Conservation (phyloP, 495 filamentous ascomycete genomes). For the Xylaria scruposa region DNA sequence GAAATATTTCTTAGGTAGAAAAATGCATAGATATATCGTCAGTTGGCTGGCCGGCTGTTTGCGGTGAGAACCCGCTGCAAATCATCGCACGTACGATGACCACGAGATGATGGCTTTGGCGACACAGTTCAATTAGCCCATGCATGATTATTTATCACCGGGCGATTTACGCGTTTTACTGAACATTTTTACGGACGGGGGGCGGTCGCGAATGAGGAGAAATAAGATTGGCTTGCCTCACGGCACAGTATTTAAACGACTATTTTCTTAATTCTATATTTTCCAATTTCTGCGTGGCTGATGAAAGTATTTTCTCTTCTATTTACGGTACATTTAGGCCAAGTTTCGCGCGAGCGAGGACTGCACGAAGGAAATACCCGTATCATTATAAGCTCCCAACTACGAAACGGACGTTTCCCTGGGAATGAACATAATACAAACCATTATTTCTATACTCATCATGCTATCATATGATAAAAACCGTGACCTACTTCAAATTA, state of each 20-base stretch:
- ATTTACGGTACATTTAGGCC: neutral
- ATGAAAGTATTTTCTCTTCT: neutral
- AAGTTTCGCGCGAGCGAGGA: neutral
- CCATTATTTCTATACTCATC: neutral
- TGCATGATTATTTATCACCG: constrained; percentile 27
- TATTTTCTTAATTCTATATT: constrained; percentile 33
- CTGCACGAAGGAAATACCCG: neutral
- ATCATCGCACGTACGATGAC: neutral
- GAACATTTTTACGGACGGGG: constrained; percentile 30
- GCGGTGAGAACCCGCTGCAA: neutral
- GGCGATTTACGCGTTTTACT: constrained; percentile 31
- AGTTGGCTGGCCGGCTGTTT: constrained; percentile 17
- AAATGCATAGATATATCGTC: neutral
- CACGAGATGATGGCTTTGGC: constrained; percentile 35
- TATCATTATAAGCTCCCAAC: neutral
- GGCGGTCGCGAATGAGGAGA: constrained; percentile 30
- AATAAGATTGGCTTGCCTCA: constrained; percentile 44
- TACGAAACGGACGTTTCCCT: neutral
- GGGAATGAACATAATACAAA: neutral
- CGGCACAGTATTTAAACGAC: constrained; percentile 36
- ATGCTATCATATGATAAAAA: neutral
- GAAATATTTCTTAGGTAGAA: neutral
- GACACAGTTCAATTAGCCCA: constrained; percentile 34
- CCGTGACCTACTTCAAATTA: neutral
- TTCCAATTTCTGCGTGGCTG: constrained; percentile 9